phyloP scores from a whole-genome alignment of 345 rosid genomes.

The Isatis tinctoria region DNA sequence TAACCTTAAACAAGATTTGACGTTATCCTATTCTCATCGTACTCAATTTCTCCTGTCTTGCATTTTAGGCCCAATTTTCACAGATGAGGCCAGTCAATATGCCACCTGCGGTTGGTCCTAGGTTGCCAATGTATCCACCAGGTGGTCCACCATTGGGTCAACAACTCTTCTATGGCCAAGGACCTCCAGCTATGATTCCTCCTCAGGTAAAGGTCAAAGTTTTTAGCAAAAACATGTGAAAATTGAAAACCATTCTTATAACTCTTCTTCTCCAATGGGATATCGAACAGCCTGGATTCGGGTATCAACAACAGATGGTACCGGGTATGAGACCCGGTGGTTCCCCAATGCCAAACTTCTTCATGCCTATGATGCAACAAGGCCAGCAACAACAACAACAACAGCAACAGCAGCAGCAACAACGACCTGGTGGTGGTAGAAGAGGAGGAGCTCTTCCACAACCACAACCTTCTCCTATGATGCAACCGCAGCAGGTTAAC shows the following conservation, averaged over 20 bases:
- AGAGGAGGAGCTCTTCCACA: constrained; percentile 50
- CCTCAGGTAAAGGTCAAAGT: constrained; percentile 57
- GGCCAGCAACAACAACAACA: constrained; percentile 83
- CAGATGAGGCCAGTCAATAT: constrained; percentile 78
- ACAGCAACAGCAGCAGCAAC: constrained; percentile 71
- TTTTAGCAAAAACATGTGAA: neutral
- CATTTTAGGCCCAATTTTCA: constrained; percentile 77
- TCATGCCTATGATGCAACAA: constrained; percentile 94
- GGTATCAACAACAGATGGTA: constrained; percentile 93
- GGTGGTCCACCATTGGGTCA: constrained; percentile 54
- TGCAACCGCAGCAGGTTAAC: constrained; percentile 87
- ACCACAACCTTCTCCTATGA: constrained; percentile 38
- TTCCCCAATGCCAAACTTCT: constrained; percentile 74
- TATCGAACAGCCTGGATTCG: constrained; percentile 72
- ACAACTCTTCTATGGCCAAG: constrained; percentile 91
- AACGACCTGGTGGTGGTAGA: constrained; percentile 39
- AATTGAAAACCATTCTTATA: neutral
- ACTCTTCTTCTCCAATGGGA: constrained; percentile 3
- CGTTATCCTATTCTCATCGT: neutral
- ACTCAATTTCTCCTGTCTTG: neutral
- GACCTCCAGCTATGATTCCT: constrained; percentile 81
- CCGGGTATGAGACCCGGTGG: constrained; percentile 94
- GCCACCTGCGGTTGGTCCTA: constrained; percentile 77
- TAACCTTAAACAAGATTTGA: neutral
- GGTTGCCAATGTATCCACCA: constrained; percentile 84